phyloP scores from a whole-genome alignment of 352 stramenopile species.

The Globisporangium takayamanum region DNA sequence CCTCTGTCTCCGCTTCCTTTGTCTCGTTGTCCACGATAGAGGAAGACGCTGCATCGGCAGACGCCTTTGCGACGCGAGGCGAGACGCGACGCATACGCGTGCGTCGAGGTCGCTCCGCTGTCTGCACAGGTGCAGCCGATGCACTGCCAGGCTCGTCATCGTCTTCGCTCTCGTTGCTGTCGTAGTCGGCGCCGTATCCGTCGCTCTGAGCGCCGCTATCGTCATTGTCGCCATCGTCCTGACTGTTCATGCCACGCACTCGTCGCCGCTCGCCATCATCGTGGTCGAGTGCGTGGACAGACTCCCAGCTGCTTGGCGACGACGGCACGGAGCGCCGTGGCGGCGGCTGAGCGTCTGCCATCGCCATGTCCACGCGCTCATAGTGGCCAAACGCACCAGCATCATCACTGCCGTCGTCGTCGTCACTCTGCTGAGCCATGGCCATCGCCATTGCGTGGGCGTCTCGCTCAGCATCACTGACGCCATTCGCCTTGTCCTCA shows the following conservation, averaged over 20 bases:
- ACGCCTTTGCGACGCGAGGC: neutral
- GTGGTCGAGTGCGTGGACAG: constrained; percentile 10
- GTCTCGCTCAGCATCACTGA: constrained; percentile 8
- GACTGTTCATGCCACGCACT: no score
- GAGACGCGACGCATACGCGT: no score
- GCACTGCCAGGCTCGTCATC: constrained; percentile 7
- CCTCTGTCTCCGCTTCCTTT: neutral
- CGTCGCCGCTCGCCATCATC: neutral
- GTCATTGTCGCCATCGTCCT: constrained; percentile 1
- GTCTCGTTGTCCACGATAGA: neutral
- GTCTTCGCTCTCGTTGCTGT: constrained; percentile 55
- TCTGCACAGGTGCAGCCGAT: constrained; percentile 2
- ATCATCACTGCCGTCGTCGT: constrained; percentile 6
- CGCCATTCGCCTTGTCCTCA: constrained; percentile 9
- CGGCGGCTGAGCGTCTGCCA: no score
- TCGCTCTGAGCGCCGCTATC: constrained; percentile 21
- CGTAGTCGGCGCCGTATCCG: constrained; percentile 64
- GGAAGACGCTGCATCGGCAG: neutral
- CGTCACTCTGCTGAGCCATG: constrained; percentile 3
- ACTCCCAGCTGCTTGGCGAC: constrained; percentile 29
- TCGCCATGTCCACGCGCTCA: constrained; percentile 6
- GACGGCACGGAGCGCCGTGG: constrained; percentile 2
- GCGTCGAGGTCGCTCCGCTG: constrained; percentile 5
- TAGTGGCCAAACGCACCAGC: constrained; percentile 10
- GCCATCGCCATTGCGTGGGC: constrained; percentile 3